Evolutionary conservation across 2,329 filamentous ascomycete genomes (phyloP), one percentile per base, ranked within the genome.

Genomic region (Chaetoscypha palmicola): DNA sequence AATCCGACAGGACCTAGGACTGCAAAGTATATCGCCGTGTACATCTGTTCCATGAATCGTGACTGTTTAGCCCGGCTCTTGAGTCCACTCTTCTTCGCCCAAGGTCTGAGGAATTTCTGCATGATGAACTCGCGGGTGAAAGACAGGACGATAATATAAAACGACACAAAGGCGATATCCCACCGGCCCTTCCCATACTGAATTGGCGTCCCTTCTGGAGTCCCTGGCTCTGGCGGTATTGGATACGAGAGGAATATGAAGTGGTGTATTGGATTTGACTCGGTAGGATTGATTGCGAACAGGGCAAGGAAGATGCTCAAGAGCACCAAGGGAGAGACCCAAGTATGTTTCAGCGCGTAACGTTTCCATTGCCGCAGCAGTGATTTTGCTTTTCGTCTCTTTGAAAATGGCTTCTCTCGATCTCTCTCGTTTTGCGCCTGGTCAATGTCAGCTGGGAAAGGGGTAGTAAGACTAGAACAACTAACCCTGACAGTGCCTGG

Each of bases 61-160:
- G 82, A 77, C 60, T 92, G 88, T 69, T 95, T 96, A 51, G 74
- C 79, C 45, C 81, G 77, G 50, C 76, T 79, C 48, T 69, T 74
- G 59, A 96, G 79, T 12, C 86, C 85, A 43, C 72, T 79, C 54
- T 70, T 73, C 33, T 78, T 72, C 4, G 88, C 87, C 49, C 90
- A 70, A 0, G 89, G 90, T 10, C 82, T 79, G 46, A 96, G 78
- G 39, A 94, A 58, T 58, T 88, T 82, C 68, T 95, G 90, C 90
- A 95, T 96, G 67, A 94, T 75, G 65, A 95, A 95, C 65, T 97
- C 90, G 61, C 90, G 86, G 9, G 88, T 94, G 64, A 97, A 96
- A 49, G 86, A 89, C 48, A 97, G 75, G 17, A 96, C 83, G 45
- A 96, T 70, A 31, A 79, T 91, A 68, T 96, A 96, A 69, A 96